Evolutionary conservation across 805 yeast genomes (phyloP), one percentile per base, ranked within the genome.

Genomic region (Starmerella stigmatis): DNA sequence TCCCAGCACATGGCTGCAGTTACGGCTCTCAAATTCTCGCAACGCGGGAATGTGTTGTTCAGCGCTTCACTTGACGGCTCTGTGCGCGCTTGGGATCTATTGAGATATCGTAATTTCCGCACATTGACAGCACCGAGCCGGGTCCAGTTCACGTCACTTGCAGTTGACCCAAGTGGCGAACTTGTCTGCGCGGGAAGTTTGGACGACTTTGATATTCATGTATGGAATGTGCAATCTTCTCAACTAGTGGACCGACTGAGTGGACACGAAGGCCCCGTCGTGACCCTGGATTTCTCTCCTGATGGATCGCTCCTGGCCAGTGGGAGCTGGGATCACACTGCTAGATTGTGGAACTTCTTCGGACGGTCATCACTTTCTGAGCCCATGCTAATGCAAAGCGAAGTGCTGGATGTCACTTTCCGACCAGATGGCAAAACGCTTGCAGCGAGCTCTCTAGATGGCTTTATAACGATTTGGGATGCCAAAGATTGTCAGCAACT

Each of bases 131-230:
- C 96, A 0, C 78, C 95, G 3, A 80, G 79, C 53, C 72, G 97
- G 56, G 69, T 88, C 22, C 96, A 86, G 60, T 92, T 89, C 64
- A 79, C 78, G 42, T 76, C 86, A 43, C 66, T 92, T 49, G 97
- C 97, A 0, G 94, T 86, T 34, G 98, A 92, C 63, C 95, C 97
- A 23, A 81, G 94, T 58, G 98, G 97, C 26, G 98, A 92, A 64
- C 79, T 92, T 42, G 92, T 92, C 2, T 86, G 92, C 58, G 98
- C 96, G 3, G 96, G 96, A 2, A 83, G 96, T 3, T 70, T 79
- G 34, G 96, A 88, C 59, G 81, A 80, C 51, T 92, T 79, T 64
- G 94, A 84, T 47, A 83, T 92, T 48, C 88, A 83, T 59, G 86
- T 92, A 27, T 92, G 98, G 98, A 85, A 95, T 5, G 96, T 92